Evolutionary conservation across 2,329 filamentous ascomycete genomes (phyloP).

Genomic region (Pezicula carpinea): DNA sequence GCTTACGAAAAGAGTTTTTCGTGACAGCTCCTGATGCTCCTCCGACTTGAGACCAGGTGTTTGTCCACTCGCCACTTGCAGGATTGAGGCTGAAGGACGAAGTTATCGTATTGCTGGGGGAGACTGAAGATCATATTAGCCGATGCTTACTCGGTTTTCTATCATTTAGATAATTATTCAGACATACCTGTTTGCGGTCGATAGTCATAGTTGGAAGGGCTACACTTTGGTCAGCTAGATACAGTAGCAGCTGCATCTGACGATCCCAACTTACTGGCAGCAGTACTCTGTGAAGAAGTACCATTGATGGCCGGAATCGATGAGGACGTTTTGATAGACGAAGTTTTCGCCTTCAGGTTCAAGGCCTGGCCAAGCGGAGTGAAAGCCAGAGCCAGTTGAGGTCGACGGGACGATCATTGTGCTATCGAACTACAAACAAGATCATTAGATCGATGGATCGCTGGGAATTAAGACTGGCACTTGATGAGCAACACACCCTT

Average conservation of each 20-base stretch:
- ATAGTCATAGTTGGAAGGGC: background rate
- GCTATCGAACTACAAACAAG: background rate
- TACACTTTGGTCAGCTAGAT: background rate
- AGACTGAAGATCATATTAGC: background rate
- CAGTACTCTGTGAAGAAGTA: constrained; percentile 2
- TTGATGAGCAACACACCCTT: background rate
- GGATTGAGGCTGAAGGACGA: background rate
- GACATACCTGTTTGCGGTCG: background rate
- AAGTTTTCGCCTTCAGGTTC: background rate
- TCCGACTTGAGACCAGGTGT: background rate
- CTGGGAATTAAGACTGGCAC: background rate
- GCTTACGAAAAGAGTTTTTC: background rate
- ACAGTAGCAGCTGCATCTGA: background rate
- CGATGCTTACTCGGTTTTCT: background rate
- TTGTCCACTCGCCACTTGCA: background rate
- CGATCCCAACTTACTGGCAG: background rate
- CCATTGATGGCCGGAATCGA: background rate
- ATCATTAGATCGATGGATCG: background rate
- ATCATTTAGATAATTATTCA: too few species aligned
- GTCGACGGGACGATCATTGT: background rate
- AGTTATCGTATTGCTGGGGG: background rate
- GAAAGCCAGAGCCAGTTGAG: background rate
- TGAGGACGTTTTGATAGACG: constrained; percentile 1
- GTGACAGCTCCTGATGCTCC: background rate
- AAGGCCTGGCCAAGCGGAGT: constrained; percentile 1